Evolutionary conservation across 352 stramenopile genomes (phyloP).

Genomic region (Pythium vanterpoolii): DNA sequence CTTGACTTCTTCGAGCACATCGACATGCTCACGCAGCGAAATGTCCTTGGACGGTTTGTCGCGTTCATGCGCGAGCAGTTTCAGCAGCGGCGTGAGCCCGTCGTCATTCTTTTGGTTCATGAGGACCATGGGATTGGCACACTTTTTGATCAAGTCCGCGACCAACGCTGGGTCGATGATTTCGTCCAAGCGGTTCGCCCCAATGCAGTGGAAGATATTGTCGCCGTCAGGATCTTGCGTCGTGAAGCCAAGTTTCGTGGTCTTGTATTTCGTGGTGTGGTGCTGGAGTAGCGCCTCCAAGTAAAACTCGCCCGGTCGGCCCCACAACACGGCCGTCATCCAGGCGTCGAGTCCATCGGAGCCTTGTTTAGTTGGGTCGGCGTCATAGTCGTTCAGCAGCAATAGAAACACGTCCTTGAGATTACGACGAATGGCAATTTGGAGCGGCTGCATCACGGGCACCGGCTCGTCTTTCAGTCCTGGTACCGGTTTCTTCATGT

Average conservation of each 20-base stretch:
- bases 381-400: slow-evolving; percentile 39
- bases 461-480: slow-evolving; percentile 21
- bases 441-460: slow-evolving; percentile 42
- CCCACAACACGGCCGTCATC: slow-evolving; percentile 45
- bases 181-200: slow-evolving; percentile 15
- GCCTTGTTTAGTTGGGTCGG: slow-evolving; percentile 31
- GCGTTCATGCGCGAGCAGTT: slow-evolving; percentile 39
- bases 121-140: slow-evolving; percentile 27
- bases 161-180: slow-evolving; percentile 34
- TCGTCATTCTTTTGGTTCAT: slow-evolving; percentile 46
- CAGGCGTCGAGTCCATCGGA: slow-evolving; percentile 55
- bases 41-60: slow-evolving; percentile 14
- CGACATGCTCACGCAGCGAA: slow-evolving; percentile 24
- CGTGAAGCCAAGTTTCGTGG: slow-evolving; percentile 31
- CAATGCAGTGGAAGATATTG: slow-evolving; percentile 71
- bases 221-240: slow-evolving; percentile 21
- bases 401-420: slow-evolving; percentile 45
- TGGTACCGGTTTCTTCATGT: slow-evolving; percentile 22
- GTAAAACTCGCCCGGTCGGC: slow-evolving; percentile 36
- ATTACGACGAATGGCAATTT: slow-evolving; percentile 50
- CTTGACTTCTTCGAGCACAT: slow-evolving; percentile 36
- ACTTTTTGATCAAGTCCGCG: slow-evolving; percentile 32
- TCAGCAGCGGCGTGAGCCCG: slow-evolving; percentile 51
- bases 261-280: slow-evolving; percentile 30
- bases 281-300: slow-evolving; percentile 48